Conservation (phyloP, 805 yeast species). For the Wickerhamiella musiphila region DNA sequence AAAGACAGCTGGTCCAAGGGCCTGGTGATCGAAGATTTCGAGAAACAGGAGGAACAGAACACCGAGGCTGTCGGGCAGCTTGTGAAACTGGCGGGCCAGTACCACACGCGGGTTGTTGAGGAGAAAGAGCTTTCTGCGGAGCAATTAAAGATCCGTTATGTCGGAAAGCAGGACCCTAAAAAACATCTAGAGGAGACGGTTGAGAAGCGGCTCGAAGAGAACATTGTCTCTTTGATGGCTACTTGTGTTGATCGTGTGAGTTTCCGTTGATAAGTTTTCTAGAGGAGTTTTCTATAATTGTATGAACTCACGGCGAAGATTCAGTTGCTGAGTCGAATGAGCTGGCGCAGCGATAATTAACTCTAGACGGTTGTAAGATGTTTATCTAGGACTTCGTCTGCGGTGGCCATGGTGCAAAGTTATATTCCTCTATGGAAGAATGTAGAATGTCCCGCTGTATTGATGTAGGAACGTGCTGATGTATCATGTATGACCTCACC, state of each 20-base stretch:
- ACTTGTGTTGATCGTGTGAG: conserved; percentile 84
- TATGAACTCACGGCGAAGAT: no score
- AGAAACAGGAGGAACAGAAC: conserved; percentile 59
- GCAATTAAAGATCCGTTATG: conserved; percentile 85
- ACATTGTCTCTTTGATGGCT: conserved; percentile 70
- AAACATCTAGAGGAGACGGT: conserved; percentile 87
- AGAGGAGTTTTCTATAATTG: no score
- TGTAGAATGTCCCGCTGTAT: no score
- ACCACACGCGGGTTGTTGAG: conserved; percentile 79
- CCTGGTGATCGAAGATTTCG: conserved; percentile 57
- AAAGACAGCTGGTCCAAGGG: conserved; percentile 95
- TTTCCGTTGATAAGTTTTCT: conserved; percentile 34
- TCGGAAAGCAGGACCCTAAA: conserved; percentile 97
- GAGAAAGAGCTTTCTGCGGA: conserved; percentile 79
- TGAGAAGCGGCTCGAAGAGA: conserved; percentile 71
- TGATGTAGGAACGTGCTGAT: no score
- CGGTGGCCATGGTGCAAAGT: no score
- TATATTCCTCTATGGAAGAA: no score
- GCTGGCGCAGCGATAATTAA: no score
- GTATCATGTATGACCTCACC: no score
- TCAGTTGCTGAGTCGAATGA: no score
- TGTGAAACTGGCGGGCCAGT: conserved; percentile 80
- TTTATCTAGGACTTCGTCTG: no score
- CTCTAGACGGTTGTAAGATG: no score
- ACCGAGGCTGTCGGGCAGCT: conserved; percentile 53